Evolutionary conservation across 2,329 filamentous ascomycete genomes (phyloP), one percentile per base, ranked within the genome.

Genomic region (Aureobasidium melanogenum): DNA sequence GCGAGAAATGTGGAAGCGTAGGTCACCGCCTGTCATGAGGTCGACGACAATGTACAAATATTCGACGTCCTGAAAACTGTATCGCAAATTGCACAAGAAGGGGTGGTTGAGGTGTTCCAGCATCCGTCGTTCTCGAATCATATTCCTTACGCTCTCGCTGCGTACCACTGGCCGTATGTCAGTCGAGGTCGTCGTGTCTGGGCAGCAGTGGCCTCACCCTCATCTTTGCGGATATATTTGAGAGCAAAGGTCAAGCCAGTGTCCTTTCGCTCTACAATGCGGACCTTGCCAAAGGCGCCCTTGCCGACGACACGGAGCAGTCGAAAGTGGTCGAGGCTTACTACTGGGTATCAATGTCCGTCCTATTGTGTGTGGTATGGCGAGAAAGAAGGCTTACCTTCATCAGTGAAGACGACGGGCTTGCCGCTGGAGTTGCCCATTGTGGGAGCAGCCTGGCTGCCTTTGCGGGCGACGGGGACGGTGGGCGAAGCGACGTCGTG

Each of bases 161-260:
- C 93, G 90, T 69, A 99, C 91, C 68, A 99, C 93, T 96, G 73
- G 68, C 65, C 71, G 64, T 60, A 30, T 44, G 63, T 69, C 47
- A 68, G 65, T 30, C 17, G 5, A 26, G 2, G 34, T 43, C 47
- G 3, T 38, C 7, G 2, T 9, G 9, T 17, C 26, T 14, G 9
- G 57, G 8, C 12, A 14, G 30, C 10, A 9, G 14, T 24, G 6
- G 19, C 30, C 85, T 64, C 71, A 92, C 91, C 89, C 84, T 97
- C 93, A 88, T 97, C 93, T 83, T 97, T 97, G 67, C 92, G 87
- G 66, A 97, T 97, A 75, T 97, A 97, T 76, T 99, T 99, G 66
- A 99, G 82, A 47, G 94, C 94, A 75, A 99, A 99, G 2, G 92
- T 93, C 69, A 97, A 78, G 61, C 87, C 88, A 1, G 91, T 96